Base-by-base conservation (phyloP, 768 basidiomycete species). In the Epithele typhae region DNA sequence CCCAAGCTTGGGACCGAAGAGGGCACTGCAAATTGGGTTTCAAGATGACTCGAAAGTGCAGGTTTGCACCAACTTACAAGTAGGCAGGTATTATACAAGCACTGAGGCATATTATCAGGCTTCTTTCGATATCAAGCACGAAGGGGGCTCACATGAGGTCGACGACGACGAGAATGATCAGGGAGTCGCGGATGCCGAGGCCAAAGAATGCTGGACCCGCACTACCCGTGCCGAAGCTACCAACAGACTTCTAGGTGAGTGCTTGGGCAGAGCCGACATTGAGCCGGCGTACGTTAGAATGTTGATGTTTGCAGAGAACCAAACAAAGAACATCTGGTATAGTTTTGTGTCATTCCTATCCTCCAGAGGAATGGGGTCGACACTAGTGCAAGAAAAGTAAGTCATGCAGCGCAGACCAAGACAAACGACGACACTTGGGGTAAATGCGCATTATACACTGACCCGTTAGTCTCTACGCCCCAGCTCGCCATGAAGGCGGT, bases 221-320 rank as follows among this genome's bases (percentile, higher is more conserved):
- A 0, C 72, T 70, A 0, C 78, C 78, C 9, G 74, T 72, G 8
- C 74, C 69, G 42, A 78, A 71, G 5, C 75, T 76, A 18, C 11
- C n/a, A 33, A 34, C 2, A 27, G 24, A 7, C 17, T 32, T 42
- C 17, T 53, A 9, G 17, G 24, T 23, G 25, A 25, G 18, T 11
- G 30, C 24, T 25, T 11, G 12, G 0, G n/a, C 17, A 35, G 27
- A 14, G 4, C 27, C 15, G n/a, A 32, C 15, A 25, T 2, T 4
- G 3, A 32, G 4, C n/a, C 6, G 24, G 60, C 72, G 22, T 23
- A 83, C 64, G 72, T 73, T 15, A 83, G 66, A 22, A 85, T 75
- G 54, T 84, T 84, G 62, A 83, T 74, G 58, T 83, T 84, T 44
- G 77, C 73, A 7, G 84, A 79, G 56, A 85, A 81, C 84, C 84